A percentile compares a stretch with the other conserved stretches of the same genome.
These are phyloP conservation scores for Chrysanthemum makinoi DNA, from an alignment of 129 eudicot genomes.

Conservation along the genomic window DNA sequence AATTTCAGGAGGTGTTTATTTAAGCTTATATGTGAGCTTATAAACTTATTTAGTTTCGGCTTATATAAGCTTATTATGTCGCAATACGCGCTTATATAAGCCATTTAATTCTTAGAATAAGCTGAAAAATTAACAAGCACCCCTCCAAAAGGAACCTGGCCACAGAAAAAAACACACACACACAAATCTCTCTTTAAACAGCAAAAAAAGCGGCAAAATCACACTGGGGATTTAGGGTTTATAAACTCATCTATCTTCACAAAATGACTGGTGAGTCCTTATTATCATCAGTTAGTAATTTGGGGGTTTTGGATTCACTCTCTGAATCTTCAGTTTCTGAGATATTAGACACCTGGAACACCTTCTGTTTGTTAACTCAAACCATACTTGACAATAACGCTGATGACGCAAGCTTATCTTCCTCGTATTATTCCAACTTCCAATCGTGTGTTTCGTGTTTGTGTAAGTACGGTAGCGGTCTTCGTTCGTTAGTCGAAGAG, in stretches of 20 bases:
- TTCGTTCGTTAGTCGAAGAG: constrained; percentile 29
- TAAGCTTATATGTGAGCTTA: no score
- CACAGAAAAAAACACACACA: no score
- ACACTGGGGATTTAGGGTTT: constrained; percentile 26
- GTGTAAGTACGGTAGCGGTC: constrained; percentile 17
- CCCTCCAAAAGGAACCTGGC: no score
- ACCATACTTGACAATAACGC: constrained; percentile 15
- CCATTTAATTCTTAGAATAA: no score
- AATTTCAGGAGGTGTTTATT: no score
- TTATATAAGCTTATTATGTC: no score
- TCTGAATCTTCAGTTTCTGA: constrained; percentile 44
- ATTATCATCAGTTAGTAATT: constrained; percentile 43
- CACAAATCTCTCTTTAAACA: no score
- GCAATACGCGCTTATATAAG: no score
- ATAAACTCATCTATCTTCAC: not conserved
- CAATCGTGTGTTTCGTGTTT: constrained; percentile 21
- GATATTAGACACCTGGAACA: constrained; percentile 61
- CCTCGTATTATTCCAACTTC: constrained; percentile 22
- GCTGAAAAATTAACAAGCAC: no score
- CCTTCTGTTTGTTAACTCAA: constrained; percentile 47
- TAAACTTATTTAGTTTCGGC: no score
- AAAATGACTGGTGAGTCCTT: constrained; percentile 38
- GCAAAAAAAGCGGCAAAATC: no score
- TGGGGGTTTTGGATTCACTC: constrained; percentile 53
- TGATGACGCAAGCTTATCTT: constrained; percentile 7